Percentiles rank a stretch among this genome's conserved stretches.
These are phyloP conservation scores for Malania oleifera DNA, from an alignment of 164 flowering plant species.

Conservation along the genomic window DNA sequence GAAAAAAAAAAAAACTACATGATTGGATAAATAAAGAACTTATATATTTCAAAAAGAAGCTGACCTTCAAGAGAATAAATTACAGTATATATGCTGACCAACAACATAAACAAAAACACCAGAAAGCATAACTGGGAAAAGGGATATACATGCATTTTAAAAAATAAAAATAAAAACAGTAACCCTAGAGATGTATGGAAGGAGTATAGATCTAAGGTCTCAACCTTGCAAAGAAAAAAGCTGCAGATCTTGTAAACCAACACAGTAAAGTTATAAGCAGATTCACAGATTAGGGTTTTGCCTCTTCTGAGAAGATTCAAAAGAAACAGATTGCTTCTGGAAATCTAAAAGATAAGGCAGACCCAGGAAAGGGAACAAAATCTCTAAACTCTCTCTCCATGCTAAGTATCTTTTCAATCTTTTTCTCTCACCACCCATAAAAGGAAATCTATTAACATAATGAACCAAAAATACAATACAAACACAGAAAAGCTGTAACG, in stretches of 20 bases:
- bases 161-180: too few species aligned
- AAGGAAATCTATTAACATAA: background rate
- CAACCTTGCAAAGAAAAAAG: background rate
- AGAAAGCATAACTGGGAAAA: background rate
- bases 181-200: too few species aligned
- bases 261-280: background rate
- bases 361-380: background rate
- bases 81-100: background rate
- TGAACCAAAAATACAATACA: background rate
- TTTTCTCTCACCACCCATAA: background rate
- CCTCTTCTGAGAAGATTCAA: too few species aligned
- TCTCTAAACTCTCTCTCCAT: background rate
- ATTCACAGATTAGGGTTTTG: background rate
- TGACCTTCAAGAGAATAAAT: background rate
- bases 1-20: background rate
- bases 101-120: background rate
- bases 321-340: background rate
- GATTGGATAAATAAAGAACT: background rate
- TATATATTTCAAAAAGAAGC: background rate
- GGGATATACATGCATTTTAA: background rate
- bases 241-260: conserved; percentile 9
- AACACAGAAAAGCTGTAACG: background rate
- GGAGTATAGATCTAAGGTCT: background rate
- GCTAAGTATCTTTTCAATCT: background rate
- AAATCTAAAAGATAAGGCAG: background rate